Evolutionary conservation across 2,329 filamentous ascomycete genomes (phyloP), one percentile per base, ranked within the genome.

Genomic region (Endothia cerciana): DNA sequence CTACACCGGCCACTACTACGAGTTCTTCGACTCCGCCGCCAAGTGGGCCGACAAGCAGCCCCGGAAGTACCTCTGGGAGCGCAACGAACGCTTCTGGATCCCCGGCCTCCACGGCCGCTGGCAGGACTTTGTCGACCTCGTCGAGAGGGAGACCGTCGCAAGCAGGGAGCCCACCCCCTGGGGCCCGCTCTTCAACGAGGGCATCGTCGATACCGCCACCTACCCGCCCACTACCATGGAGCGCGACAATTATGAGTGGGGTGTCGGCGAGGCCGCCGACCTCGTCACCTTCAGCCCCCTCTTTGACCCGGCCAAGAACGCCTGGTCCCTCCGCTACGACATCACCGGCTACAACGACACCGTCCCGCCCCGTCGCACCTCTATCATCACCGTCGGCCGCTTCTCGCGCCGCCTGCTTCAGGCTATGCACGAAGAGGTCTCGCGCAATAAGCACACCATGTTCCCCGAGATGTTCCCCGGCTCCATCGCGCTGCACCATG

Each of bases 381-480:
- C 91, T n/a, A 91, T 94, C 72, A 89, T 93, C 69, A 93, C 91
- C 0, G 89, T 92, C 69, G 89, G 89, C 1, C 87, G 91, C 64
- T 80, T 92, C 15, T 93, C 91, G n/a, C 89, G 89, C 74, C 84
- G 84, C 33, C 81, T 94, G 3, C 81, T 94, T 43, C 85, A 92
- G 71, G 84, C 89, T 69, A 94, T 94, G 91, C 91, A 94, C 73
- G 84, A 87, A 53, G 91, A 94, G 75, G 91, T 91, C 63, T 82
- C 90, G 69, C 83, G 86, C 17, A 89, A 90, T 70, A 90, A 91
- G 72, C 90, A 93, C 74, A 84, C 78, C 71, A 88, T 94, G 72
- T 90, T 89, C 65, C 91, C 91, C 0, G 91, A 94, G 74, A 93
- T 94, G 91, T 91, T 89, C 67, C 87, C 91, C 0, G 89, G 90